Evolutionary conservation across 2,329 filamentous ascomycete genomes (phyloP), one percentile per base, ranked within the genome.

Genomic region (Xylaria sp.): DNA sequence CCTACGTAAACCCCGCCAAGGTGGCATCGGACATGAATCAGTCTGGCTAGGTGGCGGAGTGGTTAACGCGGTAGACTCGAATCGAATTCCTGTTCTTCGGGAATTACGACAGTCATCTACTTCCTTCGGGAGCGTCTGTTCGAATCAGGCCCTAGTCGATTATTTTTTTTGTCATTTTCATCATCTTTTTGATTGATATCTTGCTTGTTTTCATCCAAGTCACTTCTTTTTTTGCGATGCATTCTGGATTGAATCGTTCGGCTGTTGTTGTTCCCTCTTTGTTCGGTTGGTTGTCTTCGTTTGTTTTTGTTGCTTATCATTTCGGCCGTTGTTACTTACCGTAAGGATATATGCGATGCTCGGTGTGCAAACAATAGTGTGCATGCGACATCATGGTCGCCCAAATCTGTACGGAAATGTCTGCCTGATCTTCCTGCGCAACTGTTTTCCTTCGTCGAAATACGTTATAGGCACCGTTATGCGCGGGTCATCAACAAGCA

Each of bases 21-120:
- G 16, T 3, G 8, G 2, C 6, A 49, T 11, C 2, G 7, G 3
- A 23, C n/a, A 49, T 8, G 16, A 49, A 49, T 23, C 47, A 19
- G 23, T 8, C 8, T n/a, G 59, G 59, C 59, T 49, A 60, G 59
- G 55, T 62, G 60, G 57, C 60, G 57, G 60, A 62, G 60, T 62
- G 60, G 60, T 62, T 62, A 62, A 62, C 57, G 60, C 57, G 60
- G 54, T 62, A 59, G 60, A 62, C 60, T 62, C 59, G 59, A 61
- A 62, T 51, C 4, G 10, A 51, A 51, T 30, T 51, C 23, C 23
- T 2, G 1, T 30, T 5, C 2, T 30, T 30, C 4, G 19, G 7
- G 49, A 23, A n/a, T 23, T 51, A 7, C 49, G 49, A 35, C 23
- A 34, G 49, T 51, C 23, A 51, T 51, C 49, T 51, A 51, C 49